phyloP scores from a whole-genome alignment of 257 asterid genomes.

The Ocimum tenuiflorum region DNA sequence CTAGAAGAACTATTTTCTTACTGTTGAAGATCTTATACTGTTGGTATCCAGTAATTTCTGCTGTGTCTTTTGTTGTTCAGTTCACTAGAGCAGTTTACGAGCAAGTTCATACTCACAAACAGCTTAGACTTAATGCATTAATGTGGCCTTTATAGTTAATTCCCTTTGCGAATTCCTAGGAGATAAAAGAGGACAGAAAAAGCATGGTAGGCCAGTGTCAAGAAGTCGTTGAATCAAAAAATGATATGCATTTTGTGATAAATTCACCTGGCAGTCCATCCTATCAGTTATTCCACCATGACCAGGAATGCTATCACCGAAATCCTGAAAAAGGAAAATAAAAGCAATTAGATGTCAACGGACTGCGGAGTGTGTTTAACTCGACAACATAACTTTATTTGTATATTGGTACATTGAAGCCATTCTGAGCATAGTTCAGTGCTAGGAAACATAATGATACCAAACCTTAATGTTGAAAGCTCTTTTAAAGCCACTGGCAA shows the following conservation, averaged over 20 bases:
- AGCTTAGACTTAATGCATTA: too few species aligned
- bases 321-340: conserved; percentile 41
- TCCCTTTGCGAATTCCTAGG: too few species aligned
- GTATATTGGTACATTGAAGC: not conserved
- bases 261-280: conserved; percentile 84
- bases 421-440: too few species aligned
- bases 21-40: too few species aligned
- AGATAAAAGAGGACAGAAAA: too few species aligned
- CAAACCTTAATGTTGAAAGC: conserved; percentile 79
- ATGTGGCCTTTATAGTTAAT: too few species aligned
- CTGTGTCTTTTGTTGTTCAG: too few species aligned
- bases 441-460: not conserved
- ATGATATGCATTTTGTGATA: not conserved
- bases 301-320: conserved; percentile 92
- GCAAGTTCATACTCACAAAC: too few species aligned
- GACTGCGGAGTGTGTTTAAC: not conserved
- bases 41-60: too few species aligned
- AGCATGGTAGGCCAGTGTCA: not conserved
- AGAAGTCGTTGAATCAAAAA: not conserved
- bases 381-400: not conserved
- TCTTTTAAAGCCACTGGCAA: conserved; percentile 85
- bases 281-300: conserved; percentile 92
- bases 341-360: not conserved
- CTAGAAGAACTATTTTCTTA: too few species aligned
- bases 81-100: too few species aligned